Base-by-base conservation (phyloP, 768 basidiomycete genomes). In the Tylopilus subfusipes region DNA sequence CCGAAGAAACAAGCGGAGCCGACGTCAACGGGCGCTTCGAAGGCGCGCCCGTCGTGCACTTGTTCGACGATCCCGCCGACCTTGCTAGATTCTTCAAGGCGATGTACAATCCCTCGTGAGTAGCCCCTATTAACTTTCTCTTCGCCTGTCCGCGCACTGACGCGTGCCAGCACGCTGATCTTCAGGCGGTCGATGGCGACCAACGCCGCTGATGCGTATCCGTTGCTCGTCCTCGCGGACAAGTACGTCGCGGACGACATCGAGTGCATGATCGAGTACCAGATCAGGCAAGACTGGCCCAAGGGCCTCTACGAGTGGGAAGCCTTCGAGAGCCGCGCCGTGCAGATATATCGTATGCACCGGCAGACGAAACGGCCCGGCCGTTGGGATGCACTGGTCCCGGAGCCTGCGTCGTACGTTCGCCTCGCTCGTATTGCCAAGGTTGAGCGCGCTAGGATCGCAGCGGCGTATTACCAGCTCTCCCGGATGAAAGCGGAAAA, bases 241-340 rank as follows among this genome's bases (percentile, higher is more conserved):
- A 44, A 43, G 48, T 51, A 36, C 18, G n/a, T 38, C 38, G 38
- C 38, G 38, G n/a, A 38, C n/a, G 38, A 38, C 16, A 38, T 38
- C 39, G 39, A 40, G 39, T 40, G 39, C n/a, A 38, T 55, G 42
- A 52, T 52, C 22, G 54, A 55, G 49, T 44, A 16, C 22, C 34
- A 44, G 27, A 9, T 19, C 18, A 19, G 38, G 18, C 38, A 38
- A 19, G 42, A 43, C 22, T 43, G 24, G 42, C 24, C 42, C 5
- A 27, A 11, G 24, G 7, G 21, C 14, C 2, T 43, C 24, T 18
- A 5, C 22, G 40, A 42, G 9, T 42, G 12, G 40, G 22, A 24
- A 1, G 40, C 40, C 11, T 22, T 42, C 2, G 40, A 42, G 21
- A 6, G 24, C 40, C 40, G 19, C 16, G 21, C 40, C 7, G 24